A percentile compares a stretch with the other conserved stretches of the same genome.
Conservation (phyloP, 192 early-diverging fungal genomes). For the Kickxella alabastrina region DNA sequence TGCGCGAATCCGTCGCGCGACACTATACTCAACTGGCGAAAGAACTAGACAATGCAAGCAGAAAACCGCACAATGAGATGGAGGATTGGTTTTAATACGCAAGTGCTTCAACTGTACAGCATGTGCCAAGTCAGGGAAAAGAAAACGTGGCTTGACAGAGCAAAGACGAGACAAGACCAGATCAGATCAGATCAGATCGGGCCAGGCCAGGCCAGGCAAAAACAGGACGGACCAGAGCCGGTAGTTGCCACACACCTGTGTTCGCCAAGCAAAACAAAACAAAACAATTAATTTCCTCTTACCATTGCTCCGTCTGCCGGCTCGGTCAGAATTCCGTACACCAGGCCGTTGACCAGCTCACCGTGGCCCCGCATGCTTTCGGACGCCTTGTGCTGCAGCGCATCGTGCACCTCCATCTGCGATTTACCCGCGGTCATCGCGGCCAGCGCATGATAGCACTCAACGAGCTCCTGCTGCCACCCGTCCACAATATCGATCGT, state of each 20-base stretch:
- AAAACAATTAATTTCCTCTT: slow-evolving; percentile 8
- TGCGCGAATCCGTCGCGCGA: slow-evolving; percentile 59
- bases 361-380: slow-evolving; percentile 51
- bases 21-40: slow-evolving; percentile 59
- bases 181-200: too few relatives aligned
- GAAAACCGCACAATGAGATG: too few relatives aligned
- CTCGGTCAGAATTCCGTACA: slow-evolving; percentile 59
- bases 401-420: slow-evolving; percentile 58
- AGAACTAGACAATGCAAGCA: slow-evolving; percentile 29
- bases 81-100: too few relatives aligned
- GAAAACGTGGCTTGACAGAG: too few relatives aligned
- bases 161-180: too few relatives aligned
- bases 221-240: too few relatives aligned
- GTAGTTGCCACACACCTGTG: too few relatives aligned
- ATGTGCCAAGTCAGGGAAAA: too few relatives aligned
- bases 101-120: too few relatives aligned
- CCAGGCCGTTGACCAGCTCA: slow-evolving; percentile 56
- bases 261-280: neutral
- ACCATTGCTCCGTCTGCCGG: slow-evolving; percentile 28
- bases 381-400: slow-evolving; percentile 56
- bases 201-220: too few relatives aligned
- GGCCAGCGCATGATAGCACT: slow-evolving; percentile 22
- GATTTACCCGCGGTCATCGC: slow-evolving; percentile 41
- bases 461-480: slow-evolving; percentile 52
- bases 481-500: slow-evolving; percentile 50